Conservation (phyloP, 805 yeast genomes). For the Monosporozyma solicola region DNA sequence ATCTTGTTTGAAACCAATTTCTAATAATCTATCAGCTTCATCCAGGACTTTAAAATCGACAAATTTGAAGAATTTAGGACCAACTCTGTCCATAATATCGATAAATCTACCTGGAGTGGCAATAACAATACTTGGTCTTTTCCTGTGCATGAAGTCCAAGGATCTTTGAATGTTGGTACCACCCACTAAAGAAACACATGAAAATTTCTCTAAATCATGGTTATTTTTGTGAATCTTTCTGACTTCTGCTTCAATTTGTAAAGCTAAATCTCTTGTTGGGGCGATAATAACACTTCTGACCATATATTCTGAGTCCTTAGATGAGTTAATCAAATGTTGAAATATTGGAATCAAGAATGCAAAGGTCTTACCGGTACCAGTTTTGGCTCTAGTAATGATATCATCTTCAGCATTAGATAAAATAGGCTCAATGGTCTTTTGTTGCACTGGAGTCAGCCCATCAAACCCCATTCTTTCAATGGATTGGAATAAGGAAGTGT, state of each 20-base stretch:
- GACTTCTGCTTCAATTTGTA: constrained; percentile 65
- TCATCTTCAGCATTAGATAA: constrained; percentile 44
- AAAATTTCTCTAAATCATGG: constrained; percentile 23
- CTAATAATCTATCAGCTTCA: constrained; percentile 85
- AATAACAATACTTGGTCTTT: constrained; percentile 52
- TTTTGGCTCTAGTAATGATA: constrained; percentile 79
- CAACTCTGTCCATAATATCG: constrained; percentile 45
- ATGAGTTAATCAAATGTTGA: constrained; percentile 39
- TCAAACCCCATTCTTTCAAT: constrained; percentile 38
- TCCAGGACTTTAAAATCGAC: constrained; percentile 68
- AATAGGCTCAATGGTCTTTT: constrained; percentile 49
- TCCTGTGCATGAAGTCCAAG: constrained; percentile 27
- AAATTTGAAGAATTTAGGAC: constrained; percentile 39
- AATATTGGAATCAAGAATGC: constrained; percentile 79
- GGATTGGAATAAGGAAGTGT: constrained; percentile 28
- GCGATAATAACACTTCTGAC: constrained; percentile 64
- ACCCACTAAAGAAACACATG: constrained; percentile 55
- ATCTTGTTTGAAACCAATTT: constrained; percentile 67
- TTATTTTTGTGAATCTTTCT: constrained; percentile 34
- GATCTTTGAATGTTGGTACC: constrained; percentile 42
- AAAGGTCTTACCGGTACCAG: constrained; percentile 92
- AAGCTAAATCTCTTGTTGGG: constrained; percentile 88
- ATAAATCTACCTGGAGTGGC: constrained; percentile 85
- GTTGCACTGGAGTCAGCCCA: constrained; percentile 62
- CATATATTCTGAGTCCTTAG: constrained; percentile 25